Evolutionary conservation across 2,329 filamentous ascomycete species (phyloP).

Genomic region (Cladorrhinum sp.): DNA sequence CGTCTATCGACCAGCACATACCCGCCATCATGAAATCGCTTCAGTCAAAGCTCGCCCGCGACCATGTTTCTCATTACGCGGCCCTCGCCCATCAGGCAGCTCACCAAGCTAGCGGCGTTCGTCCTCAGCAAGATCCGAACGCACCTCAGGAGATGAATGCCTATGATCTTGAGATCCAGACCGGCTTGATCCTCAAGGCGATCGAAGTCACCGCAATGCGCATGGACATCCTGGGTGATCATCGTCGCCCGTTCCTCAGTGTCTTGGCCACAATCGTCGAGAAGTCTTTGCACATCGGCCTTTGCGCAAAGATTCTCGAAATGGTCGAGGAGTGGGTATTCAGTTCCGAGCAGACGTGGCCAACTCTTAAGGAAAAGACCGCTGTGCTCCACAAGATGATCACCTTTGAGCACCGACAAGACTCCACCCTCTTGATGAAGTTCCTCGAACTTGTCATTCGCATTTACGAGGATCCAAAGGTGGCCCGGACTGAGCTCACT

Average conservation of each 20-base stretch:
- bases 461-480: slow-evolving; percentile 97
- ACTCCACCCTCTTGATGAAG: slow-evolving; percentile 81
- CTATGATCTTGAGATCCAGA: slow-evolving; percentile 84
- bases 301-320: slow-evolving; percentile 88
- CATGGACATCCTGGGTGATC: slow-evolving; percentile 90
- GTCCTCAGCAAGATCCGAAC: slow-evolving; percentile 52
- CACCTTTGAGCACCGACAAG: slow-evolving; percentile 81
- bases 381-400: slow-evolving; percentile 99
- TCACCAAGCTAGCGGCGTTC: slow-evolving; percentile 44
- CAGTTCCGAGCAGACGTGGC: slow-evolving; percentile 89
- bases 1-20: slow-evolving; percentile 87
- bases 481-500: slow-evolving; percentile 89
- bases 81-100: slow-evolving; percentile 52
- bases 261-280: slow-evolving; percentile 93
- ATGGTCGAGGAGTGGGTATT: slow-evolving; percentile 98
- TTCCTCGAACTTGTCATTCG: slow-evolving; percentile 95
- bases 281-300: slow-evolving; percentile 79
- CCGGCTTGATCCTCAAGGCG: slow-evolving; percentile 87
- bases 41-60: slow-evolving; percentile 85
- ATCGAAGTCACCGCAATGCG: slow-evolving; percentile 88
- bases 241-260: slow-evolving; percentile 87
- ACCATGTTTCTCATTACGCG: slow-evolving; percentile 79
- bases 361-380: slow-evolving; percentile 97
- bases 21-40: slow-evolving; percentile 87
- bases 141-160: slow-evolving; percentile 61